Base-by-base conservation (phyloP, 108 stramenopile genomes). In the Cyclotella baltica region DNA sequence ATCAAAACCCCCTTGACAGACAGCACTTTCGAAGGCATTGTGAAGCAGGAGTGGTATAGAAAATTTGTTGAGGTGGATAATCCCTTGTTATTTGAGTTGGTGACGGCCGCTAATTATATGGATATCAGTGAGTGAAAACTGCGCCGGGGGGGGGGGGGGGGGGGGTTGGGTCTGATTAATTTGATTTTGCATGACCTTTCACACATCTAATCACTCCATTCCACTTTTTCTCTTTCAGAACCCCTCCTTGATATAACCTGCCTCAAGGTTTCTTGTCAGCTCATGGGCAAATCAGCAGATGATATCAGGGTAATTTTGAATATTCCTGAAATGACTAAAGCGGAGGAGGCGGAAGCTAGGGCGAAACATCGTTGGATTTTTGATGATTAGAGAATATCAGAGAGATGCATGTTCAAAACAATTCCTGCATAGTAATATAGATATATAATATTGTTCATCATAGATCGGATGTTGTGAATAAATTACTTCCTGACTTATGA, bases 41-140 rank as follows among this genome's bases (percentile, higher is more conserved):
- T 94, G 69, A 81, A 80, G 52, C 90, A 91, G 64, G 79, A 81
- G 72, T 92, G 91, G 91, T 94, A 94, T 51, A 77, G 84, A 48
- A 52, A 85, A 19, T 94, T 92, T 67, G 77, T 90, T 19, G 72
- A 89, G 4, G 74, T 91, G 38, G 91, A 92, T 55, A 75, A 75
- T 22, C 88, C 87, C 20, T 76, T 90, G 83, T 43, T 95, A 22
- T 95, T 93, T 77, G 88, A 95, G 31, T 58, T 95, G 58, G 67
- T 93, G 46, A 88, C 87, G 16, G 90, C 94, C 2, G 92, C 92
- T 13, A 95, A 95, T 70, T 95, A 85, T 37, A 90, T 95, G 90
- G 78, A 81, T 3, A 93, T 95, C 71, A 75, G 80, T 81, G 67
- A 73, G 80, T 81, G 37, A 20, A 19, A 52, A 33, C 51, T 55